Percentiles rank a stretch among this genome's conserved stretches.
Evolutionary conservation across 2,329 filamentous ascomycete species (phyloP).

Genomic region (Westerdykella aurantiaca): DNA sequence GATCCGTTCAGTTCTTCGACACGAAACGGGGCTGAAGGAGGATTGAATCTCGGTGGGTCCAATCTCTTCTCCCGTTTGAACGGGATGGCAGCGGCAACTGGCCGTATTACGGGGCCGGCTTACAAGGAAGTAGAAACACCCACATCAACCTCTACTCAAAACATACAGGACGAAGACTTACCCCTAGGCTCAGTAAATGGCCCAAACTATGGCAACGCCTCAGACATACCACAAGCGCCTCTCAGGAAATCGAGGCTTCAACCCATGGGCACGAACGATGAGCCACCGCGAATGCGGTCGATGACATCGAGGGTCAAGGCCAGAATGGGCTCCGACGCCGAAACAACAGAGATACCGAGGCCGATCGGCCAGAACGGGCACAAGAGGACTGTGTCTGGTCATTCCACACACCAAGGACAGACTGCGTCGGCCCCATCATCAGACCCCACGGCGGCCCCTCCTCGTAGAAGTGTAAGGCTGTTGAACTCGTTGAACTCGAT

Average conservation of each 20-base stretch:
- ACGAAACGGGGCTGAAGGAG: slow-evolving; percentile 28
- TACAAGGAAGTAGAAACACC: slow-evolving; percentile 44
- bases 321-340: slow-evolving; percentile 38
- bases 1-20: slow-evolving; percentile 43
- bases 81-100: slow-evolving; percentile 32
- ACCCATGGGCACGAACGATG: slow-evolving; percentile 29
- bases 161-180: slow-evolving; percentile 40
- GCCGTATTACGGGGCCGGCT: slow-evolving; percentile 8
- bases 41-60: slow-evolving; percentile 32
- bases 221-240: slow-evolving; percentile 48
- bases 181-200: slow-evolving; percentile 27
- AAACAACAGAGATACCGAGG: slow-evolving; percentile 34
- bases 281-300: slow-evolving; percentile 35
- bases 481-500: slow-evolving; percentile 51
- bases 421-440: slow-evolving; percentile 17
- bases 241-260: slow-evolving; percentile 37
- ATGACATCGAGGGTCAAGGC: slow-evolving; percentile 37
- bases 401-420: slow-evolving; percentile 44
- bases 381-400: slow-evolving; percentile 90
- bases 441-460: slow-evolving; percentile 41
- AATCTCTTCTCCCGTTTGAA: slow-evolving; percentile 41
- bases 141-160: slow-evolving; percentile 37
- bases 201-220: neutral
- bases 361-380: slow-evolving; percentile 51
- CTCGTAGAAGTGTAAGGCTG: slow-evolving; percentile 42